Evolutionary conservation across 192 early-diverging fungal species (phyloP).

Genomic region (Coemansia sp.): DNA sequence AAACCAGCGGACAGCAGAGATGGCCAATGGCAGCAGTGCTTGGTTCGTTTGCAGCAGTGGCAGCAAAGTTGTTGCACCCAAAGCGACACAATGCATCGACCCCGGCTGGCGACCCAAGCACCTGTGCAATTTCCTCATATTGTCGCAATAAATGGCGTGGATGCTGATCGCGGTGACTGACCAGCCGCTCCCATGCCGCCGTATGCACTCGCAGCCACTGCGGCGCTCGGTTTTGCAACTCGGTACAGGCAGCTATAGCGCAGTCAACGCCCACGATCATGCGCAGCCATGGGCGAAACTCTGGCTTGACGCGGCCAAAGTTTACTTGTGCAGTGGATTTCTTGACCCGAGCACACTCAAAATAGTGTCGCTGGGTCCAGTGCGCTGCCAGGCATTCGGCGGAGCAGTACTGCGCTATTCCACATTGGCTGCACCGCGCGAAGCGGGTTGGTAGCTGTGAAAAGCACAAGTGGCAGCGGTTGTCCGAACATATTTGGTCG

Average conservation of each 20-base stretch:
- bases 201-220: slow-evolving; percentile 29
- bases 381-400: slow-evolving; percentile 18
- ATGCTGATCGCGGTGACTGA: slow-evolving; percentile 23
- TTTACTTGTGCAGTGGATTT: background rate
- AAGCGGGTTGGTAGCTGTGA: slow-evolving; percentile 14
- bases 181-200: slow-evolving; percentile 26
- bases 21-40: slow-evolving; percentile 8
- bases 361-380: slow-evolving; percentile 33
- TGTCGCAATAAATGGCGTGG: slow-evolving; percentile 31
- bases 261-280: slow-evolving; percentile 26
- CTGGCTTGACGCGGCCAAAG: slow-evolving; percentile 21
- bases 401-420: slow-evolving; percentile 27
- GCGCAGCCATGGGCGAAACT: slow-evolving; percentile 23
- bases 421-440: slow-evolving; percentile 47
- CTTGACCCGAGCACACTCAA: slow-evolving; percentile 13
- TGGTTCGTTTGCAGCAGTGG: slow-evolving; percentile 32
- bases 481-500: background rate
- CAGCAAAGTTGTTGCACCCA: slow-evolving; percentile 22
- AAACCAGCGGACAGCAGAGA: slow-evolving; percentile 38
- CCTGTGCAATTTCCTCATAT: slow-evolving; percentile 31
- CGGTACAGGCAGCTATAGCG: background rate
- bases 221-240: background rate
- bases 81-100: slow-evolving; percentile 23
- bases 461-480: slow-evolving; percentile 33
- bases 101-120: background rate